Conservation (phyloP, 805 yeast genomes). For the Spathaspora arborariae region DNA sequence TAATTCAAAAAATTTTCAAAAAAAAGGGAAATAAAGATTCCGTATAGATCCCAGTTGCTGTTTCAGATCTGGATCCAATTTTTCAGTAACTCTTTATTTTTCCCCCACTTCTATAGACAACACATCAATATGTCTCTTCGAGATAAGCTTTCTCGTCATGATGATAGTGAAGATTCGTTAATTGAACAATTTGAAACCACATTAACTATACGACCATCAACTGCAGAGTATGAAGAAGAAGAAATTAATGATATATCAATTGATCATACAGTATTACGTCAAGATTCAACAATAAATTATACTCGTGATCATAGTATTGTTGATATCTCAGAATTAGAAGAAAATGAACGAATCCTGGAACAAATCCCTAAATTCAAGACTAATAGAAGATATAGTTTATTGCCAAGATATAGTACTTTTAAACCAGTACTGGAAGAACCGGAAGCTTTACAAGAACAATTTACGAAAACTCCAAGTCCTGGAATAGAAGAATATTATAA, state of each 20-base stretch:
- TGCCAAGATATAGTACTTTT: slow-evolving; percentile 20
- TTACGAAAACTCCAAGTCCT: slow-evolving; percentile 11
- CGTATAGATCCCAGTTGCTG: no score
- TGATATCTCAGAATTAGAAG: slow-evolving; percentile 32
- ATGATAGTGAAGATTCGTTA: slow-evolving; percentile 36
- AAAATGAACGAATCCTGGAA: slow-evolving; percentile 30
- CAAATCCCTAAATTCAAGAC: slow-evolving; percentile 35
- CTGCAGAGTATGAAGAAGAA: slow-evolving; percentile 30
- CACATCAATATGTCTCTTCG: neutral
- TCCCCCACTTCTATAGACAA: neutral
- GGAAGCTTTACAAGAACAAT: slow-evolving; percentile 4
- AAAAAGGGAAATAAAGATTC: no score
- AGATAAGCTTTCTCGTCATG: slow-evolving; percentile 1
- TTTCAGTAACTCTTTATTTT: no score
- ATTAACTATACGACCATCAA: slow-evolving; percentile 35
- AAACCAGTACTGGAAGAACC: slow-evolving; percentile 6
- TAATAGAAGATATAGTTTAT: slow-evolving; percentile 27
- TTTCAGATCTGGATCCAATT: no score
- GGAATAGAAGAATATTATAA: slow-evolving; percentile 12
- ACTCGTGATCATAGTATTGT: slow-evolving; percentile 30
- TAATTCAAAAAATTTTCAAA: neutral
- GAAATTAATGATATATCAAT: slow-evolving; percentile 31
- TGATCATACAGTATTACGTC: slow-evolving; percentile 33
- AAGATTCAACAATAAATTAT: slow-evolving; percentile 22
- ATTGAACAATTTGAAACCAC: slow-evolving; percentile 44